These are phyloP conservation scores for Agarophyton chilense DNA, from an alignment of 23 red algal species.

Conservation along the genomic window DNA sequence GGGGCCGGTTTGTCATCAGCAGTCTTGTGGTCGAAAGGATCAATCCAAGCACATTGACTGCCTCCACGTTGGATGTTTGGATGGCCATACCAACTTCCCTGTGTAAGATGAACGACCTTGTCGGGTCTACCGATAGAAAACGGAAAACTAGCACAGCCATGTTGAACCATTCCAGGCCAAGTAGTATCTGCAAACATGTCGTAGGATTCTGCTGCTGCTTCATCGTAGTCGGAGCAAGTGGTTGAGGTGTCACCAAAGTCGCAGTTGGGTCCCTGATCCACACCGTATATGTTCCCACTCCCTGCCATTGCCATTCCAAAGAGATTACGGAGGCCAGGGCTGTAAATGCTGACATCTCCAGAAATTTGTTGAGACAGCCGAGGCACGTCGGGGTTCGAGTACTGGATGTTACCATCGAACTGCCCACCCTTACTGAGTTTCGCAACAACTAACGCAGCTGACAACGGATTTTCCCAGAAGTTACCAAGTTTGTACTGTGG, in stretches of 20 bases:
- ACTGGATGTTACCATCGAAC: slow-evolving; percentile 57
- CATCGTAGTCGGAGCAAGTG: slow-evolving; percentile 20
- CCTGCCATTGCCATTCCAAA: slow-evolving; percentile 49
- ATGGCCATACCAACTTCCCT: slow-evolving; percentile 49
- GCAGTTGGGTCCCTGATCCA: slow-evolving; percentile 51
- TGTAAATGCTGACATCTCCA: slow-evolving; percentile 63
- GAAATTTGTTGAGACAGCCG: slow-evolving; percentile 1
- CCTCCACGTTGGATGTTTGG: slow-evolving; percentile 43
- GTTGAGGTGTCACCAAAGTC: slow-evolving; percentile 39
- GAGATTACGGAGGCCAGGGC: slow-evolving; percentile 49
- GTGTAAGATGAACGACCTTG: slow-evolving; percentile 18
- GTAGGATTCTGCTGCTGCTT: not conserved
- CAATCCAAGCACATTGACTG: slow-evolving; percentile 27
- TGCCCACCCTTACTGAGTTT: slow-evolving; percentile 8
- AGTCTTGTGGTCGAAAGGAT: slow-evolving; percentile 35
- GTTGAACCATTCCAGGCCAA: slow-evolving; percentile 31
- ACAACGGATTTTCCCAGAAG: slow-evolving; percentile 34
- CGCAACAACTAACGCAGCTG: slow-evolving; percentile 15
- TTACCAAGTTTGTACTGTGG: slow-evolving; percentile 54
- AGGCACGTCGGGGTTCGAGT: slow-evolving; percentile 13
- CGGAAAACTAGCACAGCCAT: not conserved
- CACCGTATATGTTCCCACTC: slow-evolving; percentile 33
- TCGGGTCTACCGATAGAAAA: slow-evolving; percentile 20
- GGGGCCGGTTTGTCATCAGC: slow-evolving; percentile 20
- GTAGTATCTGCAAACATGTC: not conserved